Evolutionary conservation across 768 basidiomycete genomes (phyloP), one percentile per base, ranked within the genome.

Genomic region (Terana coerulea): DNA sequence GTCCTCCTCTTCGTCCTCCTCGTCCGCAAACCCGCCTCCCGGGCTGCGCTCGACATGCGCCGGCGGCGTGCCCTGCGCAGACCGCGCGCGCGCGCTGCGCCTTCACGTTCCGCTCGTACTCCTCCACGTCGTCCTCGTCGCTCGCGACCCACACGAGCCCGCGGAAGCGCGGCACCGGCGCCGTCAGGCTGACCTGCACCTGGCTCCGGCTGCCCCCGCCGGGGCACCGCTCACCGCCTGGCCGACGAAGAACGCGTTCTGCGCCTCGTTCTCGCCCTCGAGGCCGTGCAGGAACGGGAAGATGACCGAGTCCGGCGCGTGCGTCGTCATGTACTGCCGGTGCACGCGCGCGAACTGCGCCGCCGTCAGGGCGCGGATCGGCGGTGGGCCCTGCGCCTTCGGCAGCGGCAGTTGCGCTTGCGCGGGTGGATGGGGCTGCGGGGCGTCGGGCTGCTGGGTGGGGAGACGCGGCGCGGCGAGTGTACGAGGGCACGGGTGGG

Each of bases 231-330:
- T 54, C 22, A 55, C 54, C 12, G 46, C 51, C 30, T 46, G 52
- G 9, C 75, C 63, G 10, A 79, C 75, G 64, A 95, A 95, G 75
- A 94, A 94, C 19, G 77, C 74, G 61, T 88, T 90, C 70, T 92
- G 91, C 0, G 84, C 82, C 14, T 78, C 68, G 62, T 91, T 91
- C 52, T 84, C 77, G 56, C 89, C 85, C 61, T 94, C 91, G 54
- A 94, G 75, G 37, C 91, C 89, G 61, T 94, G 92, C 14, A 92
- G 71, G 70, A 93, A 95, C 0, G 92, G 92, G 65, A 95, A 95
- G 51, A 94, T 79, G 59, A 86, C 77, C 34, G 76, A 74, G 70
- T 95, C 92, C 0, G 87, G 86, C 1, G 89, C 81, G 67, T 94
- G 88, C 1, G 80, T 69, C 52, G 79, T 74, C 55, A 81, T 71